phyloP scores from a whole-genome alignment of 805 yeast genomes.

The Jamesozyma hellenica region DNA sequence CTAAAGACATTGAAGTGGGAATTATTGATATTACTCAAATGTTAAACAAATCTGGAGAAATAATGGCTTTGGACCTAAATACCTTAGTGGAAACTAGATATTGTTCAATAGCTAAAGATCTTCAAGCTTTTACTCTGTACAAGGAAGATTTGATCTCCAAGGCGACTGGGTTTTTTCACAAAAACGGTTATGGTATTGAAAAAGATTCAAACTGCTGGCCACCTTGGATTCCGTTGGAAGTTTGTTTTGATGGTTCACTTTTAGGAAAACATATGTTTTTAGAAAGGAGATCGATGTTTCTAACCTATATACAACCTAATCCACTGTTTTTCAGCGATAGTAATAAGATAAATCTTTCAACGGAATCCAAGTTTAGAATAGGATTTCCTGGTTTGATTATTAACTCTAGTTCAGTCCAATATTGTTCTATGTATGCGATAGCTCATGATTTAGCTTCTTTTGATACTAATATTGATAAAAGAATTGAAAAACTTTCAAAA shows the following conservation, averaged over 20 bases:
- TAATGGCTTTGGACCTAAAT: slow-evolving; percentile 22
- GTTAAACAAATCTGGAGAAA: slow-evolving; percentile 24
- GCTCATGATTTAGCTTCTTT: slow-evolving; percentile 35
- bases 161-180: slow-evolving; percentile 19
- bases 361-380: slow-evolving; percentile 25
- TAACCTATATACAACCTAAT: slow-evolving; percentile 43
- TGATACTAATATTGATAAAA: slow-evolving; percentile 31
- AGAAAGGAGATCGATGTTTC: slow-evolving; percentile 43
- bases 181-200: slow-evolving; percentile 25
- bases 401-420: slow-evolving; percentile 48
- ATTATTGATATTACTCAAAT: slow-evolving; percentile 37
- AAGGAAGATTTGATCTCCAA: slow-evolving; percentile 29
- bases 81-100: slow-evolving; percentile 44
- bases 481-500: slow-evolving; percentile 39
- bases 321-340: slow-evolving; percentile 35
- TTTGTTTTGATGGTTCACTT: slow-evolving; percentile 41
- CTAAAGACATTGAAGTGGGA: slow-evolving; percentile 51
- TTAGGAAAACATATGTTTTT: slow-evolving; percentile 39
- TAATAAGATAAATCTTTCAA: slow-evolving; percentile 14
- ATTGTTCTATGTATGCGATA: slow-evolving; percentile 42
- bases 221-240: slow-evolving; percentile 56
- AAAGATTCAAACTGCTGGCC: slow-evolving; percentile 41
- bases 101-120: slow-evolving; percentile 46
- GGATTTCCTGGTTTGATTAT: slow-evolving; percentile 41
- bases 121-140: slow-evolving; percentile 44